Evolutionary conservation across 495 filamentous ascomycete genomes (phyloP), one percentile per base, ranked within the genome.

Genomic region (Podospora comata): DNA sequence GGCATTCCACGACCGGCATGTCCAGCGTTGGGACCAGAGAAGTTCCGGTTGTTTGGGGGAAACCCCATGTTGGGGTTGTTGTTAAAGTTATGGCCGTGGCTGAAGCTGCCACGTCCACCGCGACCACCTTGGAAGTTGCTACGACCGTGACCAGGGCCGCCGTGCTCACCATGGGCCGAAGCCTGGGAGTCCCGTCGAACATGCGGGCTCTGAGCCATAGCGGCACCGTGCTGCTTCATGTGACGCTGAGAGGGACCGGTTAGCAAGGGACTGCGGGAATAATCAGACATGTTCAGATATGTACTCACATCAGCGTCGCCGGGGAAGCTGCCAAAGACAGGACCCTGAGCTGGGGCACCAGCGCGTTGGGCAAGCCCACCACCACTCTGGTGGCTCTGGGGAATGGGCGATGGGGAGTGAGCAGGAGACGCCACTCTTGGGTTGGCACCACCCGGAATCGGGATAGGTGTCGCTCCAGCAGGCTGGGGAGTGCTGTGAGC

Each of bases 351-450:
- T 71, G 90, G 84, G 59, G 85, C 85, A 23, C 23, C 23, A 32
- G 90, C 90, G 57, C 92, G 92, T 78, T 91, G 85, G 72, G 92
- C 92, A 58, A 92, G 92, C 78, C 90, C 85, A 72, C 93, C 92
- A 73, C 93, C 93, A 78, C 92, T 96, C 53, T 90, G 90, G 53
- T 91, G 86, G 60, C 91, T 68, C 77, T 92, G 90, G 20, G 93
- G 93, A 64, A 97, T 97, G 5, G 94, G 94, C 23, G 90, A 92
- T 3, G 94, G 94, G 16, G 94, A 97, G 30, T 86, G 85, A 67
- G 88, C 87, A 5, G 91, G 91, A 56, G 90, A 91, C 27, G 86
- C 86, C 32, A 91, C 81, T 69, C 90, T 85, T 39, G 85, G 88
- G 75, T 90, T 89, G 39, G 39, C 39, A 77, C 81, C 72, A 83